Percentiles rank a stretch among this genome's conserved stretches.
Conservation (phyloP, 2,329 filamentous ascomycete genomes). For the Scedosporium boydii region DNA sequence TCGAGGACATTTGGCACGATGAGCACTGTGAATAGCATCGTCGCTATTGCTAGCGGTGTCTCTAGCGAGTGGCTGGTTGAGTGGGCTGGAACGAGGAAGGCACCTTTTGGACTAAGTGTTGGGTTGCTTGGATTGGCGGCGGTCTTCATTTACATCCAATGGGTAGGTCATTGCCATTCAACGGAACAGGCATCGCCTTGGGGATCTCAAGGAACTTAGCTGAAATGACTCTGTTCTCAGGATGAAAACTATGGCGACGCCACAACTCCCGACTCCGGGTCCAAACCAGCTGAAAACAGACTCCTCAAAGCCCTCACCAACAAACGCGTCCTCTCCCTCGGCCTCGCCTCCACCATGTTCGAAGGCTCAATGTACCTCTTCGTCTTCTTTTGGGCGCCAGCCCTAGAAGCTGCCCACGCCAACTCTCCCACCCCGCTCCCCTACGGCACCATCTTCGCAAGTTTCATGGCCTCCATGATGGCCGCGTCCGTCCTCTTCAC, state of each 20-base stretch:
- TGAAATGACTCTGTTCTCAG: constrained; percentile 15
- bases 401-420: constrained; percentile 29
- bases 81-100: constrained; percentile 34
- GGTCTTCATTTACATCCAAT: constrained; percentile 32
- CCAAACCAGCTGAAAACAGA: constrained; percentile 9
- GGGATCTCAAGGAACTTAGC: background rate
- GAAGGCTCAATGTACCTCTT: constrained; percentile 52
- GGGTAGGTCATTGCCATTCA: constrained; percentile 24
- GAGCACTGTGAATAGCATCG: constrained; percentile 43
- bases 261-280: background rate
- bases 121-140: constrained; percentile 30
- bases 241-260: constrained; percentile 38
- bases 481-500: constrained; percentile 45
- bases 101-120: constrained; percentile 34
- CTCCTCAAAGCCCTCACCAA: constrained; percentile 20
- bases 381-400: constrained; percentile 50
- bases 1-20: constrained; percentile 40
- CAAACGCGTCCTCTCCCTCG: constrained; percentile 37
- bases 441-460: constrained; percentile 46
- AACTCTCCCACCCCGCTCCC: constrained; percentile 15
- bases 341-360: constrained; percentile 43
- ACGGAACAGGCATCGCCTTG: no score
- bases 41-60: constrained; percentile 41
- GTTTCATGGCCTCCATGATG: constrained; percentile 51
- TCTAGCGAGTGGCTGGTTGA: constrained; percentile 40